A percentile compares a stretch with the other conserved stretches of the same genome.
Evolutionary conservation across 768 basidiomycete genomes (phyloP).

Genomic region (Porpolomopsis calyptriformis): DNA sequence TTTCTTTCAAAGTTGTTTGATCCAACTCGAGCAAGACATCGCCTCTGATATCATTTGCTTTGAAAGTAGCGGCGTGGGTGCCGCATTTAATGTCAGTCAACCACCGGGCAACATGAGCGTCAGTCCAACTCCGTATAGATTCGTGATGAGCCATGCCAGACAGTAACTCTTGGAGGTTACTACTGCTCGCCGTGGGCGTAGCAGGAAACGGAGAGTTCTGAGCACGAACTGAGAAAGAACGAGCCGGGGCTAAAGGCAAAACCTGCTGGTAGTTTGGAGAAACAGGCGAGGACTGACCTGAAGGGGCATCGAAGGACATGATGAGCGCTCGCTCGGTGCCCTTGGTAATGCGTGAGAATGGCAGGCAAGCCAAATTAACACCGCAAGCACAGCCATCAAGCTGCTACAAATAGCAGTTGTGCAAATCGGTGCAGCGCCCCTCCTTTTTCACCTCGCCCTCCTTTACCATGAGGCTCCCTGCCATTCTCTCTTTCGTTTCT

Average conservation of each 20-base stretch:
- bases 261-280: too few species aligned
- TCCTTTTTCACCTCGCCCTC: constrained; percentile 11
- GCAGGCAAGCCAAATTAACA: too few species aligned
- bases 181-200: constrained; percentile 26
- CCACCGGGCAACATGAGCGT: constrained; percentile 66
- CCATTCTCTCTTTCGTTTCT: constrained; percentile 32
- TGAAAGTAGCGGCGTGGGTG: constrained; percentile 59
- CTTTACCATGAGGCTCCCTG: constrained; percentile 35
- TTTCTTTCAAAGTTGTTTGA: constrained; percentile 77
- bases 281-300: too few species aligned
- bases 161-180: constrained; percentile 40
- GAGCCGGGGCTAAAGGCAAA: too few species aligned
- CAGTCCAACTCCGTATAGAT: constrained; percentile 62
- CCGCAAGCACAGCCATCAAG: too few species aligned
- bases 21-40: constrained; percentile 89
- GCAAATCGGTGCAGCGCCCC: neutral
- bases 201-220: constrained; percentile 33
- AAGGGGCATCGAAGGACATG: too few species aligned
- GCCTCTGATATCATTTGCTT: constrained; percentile 81
- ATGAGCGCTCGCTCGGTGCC: too few species aligned
- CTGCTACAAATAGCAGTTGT: too few species aligned
- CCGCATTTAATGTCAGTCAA: constrained; percentile 67
- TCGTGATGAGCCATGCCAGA: constrained; percentile 48
- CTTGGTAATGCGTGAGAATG: too few species aligned
- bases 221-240: neutral